These are phyloP conservation scores for Cicer bijugum DNA, from an alignment of 306 rosid genomes.

Conservation along the genomic window DNA sequence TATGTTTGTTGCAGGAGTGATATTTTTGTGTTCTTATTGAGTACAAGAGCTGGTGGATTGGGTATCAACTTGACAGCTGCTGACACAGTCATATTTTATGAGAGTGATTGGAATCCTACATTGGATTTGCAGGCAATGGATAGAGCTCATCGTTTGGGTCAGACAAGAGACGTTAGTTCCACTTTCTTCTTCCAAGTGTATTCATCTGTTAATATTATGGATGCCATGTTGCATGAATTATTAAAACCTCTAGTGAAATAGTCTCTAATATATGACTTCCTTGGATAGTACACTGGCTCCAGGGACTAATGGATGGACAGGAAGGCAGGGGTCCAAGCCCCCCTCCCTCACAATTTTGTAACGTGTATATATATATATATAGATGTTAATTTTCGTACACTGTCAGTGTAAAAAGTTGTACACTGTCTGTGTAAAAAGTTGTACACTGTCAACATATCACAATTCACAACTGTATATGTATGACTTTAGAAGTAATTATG, in stretches of 20 bases:
- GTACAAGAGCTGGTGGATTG: conserved; percentile 99
- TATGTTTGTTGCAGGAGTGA: conserved; percentile 67
- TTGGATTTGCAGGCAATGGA: conserved; percentile 98
- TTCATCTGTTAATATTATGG: conserved; percentile 11
- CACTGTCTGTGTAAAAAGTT: no score
- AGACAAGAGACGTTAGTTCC: conserved; percentile 91
- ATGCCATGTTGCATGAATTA: conserved; percentile 32
- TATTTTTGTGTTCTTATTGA: conserved; percentile 90
- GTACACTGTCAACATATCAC: no score
- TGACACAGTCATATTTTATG: conserved; percentile 96
- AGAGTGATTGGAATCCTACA: conserved; percentile 99
- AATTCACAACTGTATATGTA: no score
- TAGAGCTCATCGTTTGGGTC: conserved; percentile 99
- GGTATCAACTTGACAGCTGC: conserved; percentile 99
- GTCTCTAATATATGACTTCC: not conserved
- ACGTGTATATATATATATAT: no score
- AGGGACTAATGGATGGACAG: no score
- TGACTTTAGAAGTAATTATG: no score
- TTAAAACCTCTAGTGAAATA: not conserved
- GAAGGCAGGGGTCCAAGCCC: no score
- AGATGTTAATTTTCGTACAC: no score
- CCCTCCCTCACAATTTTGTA: no score
- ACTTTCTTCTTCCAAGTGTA: not conserved
- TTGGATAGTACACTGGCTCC: not conserved
- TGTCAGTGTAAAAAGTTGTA: no score